phyloP scores from a whole-genome alignment of 768 basidiomycete species.

The Amanita thiersii region DNA sequence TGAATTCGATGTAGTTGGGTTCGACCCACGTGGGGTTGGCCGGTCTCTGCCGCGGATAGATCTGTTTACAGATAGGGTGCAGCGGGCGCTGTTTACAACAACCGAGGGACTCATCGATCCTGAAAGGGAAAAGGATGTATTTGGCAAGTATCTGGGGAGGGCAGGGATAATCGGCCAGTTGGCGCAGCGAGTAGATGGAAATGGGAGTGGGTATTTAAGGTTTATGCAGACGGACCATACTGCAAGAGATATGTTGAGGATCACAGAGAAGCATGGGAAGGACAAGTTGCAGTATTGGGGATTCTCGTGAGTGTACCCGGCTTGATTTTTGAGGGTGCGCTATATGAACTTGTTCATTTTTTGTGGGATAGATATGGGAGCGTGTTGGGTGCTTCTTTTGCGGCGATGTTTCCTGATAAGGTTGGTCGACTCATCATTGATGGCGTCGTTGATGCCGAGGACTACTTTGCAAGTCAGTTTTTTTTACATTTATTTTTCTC shows the following conservation, averaged over 20 bases:
- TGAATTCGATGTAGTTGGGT: conserved; percentile 36
- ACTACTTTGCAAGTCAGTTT: conserved; percentile 27
- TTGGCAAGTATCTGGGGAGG: too few relatives aligned
- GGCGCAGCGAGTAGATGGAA: conserved; percentile 25
- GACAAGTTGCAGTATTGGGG: conserved; percentile 26
- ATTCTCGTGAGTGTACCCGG: conserved; percentile 17
- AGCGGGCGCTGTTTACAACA: too few relatives aligned
- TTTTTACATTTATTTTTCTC: neutral
- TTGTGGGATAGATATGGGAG: conserved; percentile 12
- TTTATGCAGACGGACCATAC: conserved; percentile 30
- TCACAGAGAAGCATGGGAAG: conserved; percentile 21
- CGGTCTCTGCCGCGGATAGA: too few relatives aligned
- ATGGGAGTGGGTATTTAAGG: conserved; percentile 20
- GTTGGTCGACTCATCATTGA: conserved; percentile 30
- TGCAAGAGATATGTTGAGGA: conserved; percentile 29
- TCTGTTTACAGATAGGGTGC: too few relatives aligned
- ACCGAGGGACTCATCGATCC: too few relatives aligned
- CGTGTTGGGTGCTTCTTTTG: conserved; percentile 16
- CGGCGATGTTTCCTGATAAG: conserved; percentile 21
- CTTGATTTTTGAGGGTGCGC: neutral
- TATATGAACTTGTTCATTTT: too few relatives aligned
- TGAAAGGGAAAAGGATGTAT: too few relatives aligned
- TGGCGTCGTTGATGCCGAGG: conserved; percentile 30
- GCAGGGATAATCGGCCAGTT: conserved; percentile 19
- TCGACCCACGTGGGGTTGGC: too few relatives aligned